A percentile compares a stretch with the other conserved stretches of the same genome.
Evolutionary conservation across 2,329 filamentous ascomycete genomes (phyloP).

Genomic region (Calcarisporium arbuscula): DNA sequence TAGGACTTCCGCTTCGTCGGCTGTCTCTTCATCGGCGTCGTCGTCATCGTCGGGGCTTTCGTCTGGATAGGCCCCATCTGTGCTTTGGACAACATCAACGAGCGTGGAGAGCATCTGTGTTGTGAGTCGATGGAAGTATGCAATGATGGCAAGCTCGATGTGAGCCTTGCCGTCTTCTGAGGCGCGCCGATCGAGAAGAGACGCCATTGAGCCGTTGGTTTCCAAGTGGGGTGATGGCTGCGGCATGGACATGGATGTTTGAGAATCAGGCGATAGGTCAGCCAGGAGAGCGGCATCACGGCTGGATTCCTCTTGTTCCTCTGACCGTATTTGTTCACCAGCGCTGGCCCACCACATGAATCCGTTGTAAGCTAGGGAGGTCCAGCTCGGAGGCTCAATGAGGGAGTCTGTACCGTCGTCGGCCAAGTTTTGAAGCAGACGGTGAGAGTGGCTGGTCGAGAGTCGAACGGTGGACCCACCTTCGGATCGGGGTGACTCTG

Average conservation of each 20-base stretch:
- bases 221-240: constrained; percentile 20
- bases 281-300: constrained; percentile 51
- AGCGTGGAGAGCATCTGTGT: constrained; percentile 57
- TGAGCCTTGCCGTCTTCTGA: constrained; percentile 37
- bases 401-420: constrained; percentile 48
- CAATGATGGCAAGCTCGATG: constrained; percentile 65
- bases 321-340: constrained; percentile 60
- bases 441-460: constrained; percentile 19
- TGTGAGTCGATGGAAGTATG: constrained; percentile 76
- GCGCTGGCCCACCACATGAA: constrained; percentile 91
- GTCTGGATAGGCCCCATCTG: constrained; percentile 35
- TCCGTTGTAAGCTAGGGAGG: constrained; percentile 69
- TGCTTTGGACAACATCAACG: constrained; percentile 50
- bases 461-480: constrained; percentile 17
- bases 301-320: constrained; percentile 52
- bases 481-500: constrained; percentile 21
- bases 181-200: constrained; percentile 31
- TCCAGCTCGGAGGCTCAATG: constrained; percentile 61
- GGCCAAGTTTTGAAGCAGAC: constrained; percentile 27
- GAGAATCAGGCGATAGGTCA: constrained; percentile 34
- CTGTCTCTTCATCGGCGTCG: constrained; percentile 26
- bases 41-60: constrained; percentile 23
- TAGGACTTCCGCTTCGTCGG: constrained; percentile 19
- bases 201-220: constrained; percentile 38
- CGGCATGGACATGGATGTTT: constrained; percentile 23